Conservation (phyloP, 805 yeast species). For the Torulaspora delbrueckii region DNA sequence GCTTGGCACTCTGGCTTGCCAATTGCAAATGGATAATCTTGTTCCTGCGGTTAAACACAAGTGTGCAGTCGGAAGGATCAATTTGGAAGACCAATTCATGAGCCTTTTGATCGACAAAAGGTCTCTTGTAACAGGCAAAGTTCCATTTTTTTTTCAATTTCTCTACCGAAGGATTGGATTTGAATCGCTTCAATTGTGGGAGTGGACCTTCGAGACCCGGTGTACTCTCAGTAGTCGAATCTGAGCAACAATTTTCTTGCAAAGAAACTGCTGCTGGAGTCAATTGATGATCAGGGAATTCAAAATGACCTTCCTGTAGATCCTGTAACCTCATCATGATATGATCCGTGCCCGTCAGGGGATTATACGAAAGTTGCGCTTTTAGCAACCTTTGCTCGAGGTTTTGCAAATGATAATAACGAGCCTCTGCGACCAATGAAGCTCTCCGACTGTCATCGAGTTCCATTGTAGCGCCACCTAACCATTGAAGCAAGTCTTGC, state of each 20-base stretch:
- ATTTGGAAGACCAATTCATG: slow-evolving; percentile 44
- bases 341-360: slow-evolving; percentile 49
- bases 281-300: background rate
- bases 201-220: slow-evolving; percentile 6
- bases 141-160: slow-evolving; percentile 11
- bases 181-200: slow-evolving; percentile 19
- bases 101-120: slow-evolving; percentile 39
- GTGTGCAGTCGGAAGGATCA: slow-evolving; percentile 29
- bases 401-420: slow-evolving; percentile 69
- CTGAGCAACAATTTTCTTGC: slow-evolving; percentile 1
- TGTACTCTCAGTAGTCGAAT: background rate
- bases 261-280: background rate
- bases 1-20: slow-evolving; percentile 14
- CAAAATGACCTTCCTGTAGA: slow-evolving; percentile 36
- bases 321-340: slow-evolving; percentile 50
- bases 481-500: slow-evolving; percentile 47
- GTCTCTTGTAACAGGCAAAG: slow-evolving; percentile 41
- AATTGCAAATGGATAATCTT: slow-evolving; percentile 24
- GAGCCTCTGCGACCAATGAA: slow-evolving; percentile 61
- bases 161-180: slow-evolving; percentile 8
- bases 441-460: slow-evolving; percentile 55
- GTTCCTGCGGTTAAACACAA: slow-evolving; percentile 33
- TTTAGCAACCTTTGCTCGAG: slow-evolving; percentile 67
- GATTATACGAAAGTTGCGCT: slow-evolving; percentile 47
- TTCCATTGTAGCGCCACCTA: slow-evolving; percentile 50